Percentiles rank a stretch among this genome's conserved stretches.
Evolutionary conservation across 2,329 filamentous ascomycete genomes (phyloP).

Genomic region (Xylariomycetidae sp.): DNA sequence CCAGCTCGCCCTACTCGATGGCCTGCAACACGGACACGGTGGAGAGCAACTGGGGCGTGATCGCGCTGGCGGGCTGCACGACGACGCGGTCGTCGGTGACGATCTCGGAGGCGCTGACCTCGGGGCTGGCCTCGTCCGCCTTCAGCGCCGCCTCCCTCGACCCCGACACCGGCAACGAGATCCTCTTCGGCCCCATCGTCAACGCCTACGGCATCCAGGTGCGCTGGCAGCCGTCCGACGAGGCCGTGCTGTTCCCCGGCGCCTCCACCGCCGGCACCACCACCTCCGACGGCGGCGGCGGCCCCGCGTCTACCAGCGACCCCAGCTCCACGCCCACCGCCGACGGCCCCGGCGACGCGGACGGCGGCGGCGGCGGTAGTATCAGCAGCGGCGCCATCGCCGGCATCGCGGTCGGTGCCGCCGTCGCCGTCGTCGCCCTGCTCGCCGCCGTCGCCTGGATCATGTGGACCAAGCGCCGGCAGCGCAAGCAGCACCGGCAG

Average conservation of each 20-base stretch:
- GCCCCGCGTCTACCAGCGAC: too few species aligned
- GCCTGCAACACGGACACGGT: conserved; percentile 2
- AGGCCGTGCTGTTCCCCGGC: conserved; percentile 3
- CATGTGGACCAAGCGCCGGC: too few species aligned
- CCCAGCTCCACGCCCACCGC: too few species aligned
- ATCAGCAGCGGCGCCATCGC: too few species aligned
- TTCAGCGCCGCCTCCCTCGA: neutral
- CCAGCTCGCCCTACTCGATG: conserved; percentile 1
- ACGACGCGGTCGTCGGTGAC: neutral
- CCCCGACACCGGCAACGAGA: neutral
- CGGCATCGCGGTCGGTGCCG: too few species aligned
- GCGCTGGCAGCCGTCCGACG: conserved; percentile 5
- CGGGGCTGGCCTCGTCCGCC: neutral
- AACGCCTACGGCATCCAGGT: conserved; percentile 6
- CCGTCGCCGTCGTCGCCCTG: too few species aligned
- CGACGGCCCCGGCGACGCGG: too few species aligned
- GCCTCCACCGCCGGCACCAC: neutral
- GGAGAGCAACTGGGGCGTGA: conserved; percentile 2
- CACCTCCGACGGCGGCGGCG: too few species aligned
- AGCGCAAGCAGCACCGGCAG: too few species aligned
- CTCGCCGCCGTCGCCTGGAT: too few species aligned
- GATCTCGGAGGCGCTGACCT: neutral
- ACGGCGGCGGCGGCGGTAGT: too few species aligned
- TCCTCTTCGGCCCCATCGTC: conserved; percentile 1
- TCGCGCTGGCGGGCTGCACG: conserved; percentile 2